Base-by-base conservation (phyloP, 768 basidiomycete species). In the Boletellus ananiceps region DNA sequence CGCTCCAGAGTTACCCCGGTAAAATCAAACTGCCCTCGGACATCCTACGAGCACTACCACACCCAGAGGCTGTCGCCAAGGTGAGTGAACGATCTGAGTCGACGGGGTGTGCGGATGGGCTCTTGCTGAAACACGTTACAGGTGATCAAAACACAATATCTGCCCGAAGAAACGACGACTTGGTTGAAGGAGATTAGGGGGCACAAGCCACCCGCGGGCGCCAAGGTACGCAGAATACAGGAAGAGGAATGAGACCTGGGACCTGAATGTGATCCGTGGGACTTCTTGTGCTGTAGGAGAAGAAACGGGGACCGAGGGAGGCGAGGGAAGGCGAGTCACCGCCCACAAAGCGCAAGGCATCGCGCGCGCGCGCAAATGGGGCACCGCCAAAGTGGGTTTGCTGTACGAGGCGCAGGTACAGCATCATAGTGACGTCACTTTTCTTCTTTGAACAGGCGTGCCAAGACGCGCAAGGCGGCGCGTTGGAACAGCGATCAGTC, bases 1-100 rank as follows among this genome's bases (percentile, higher is more conserved):
- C 75, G 4, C 69, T 97, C 3, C 73, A 82, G 46, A 86, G 82
- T 29, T 88, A 88, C 65, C 92, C 91, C 1, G 88, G 85, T 6
- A 86, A 86, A 61, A 68, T 94, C 38, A 79, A 80, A 55, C 67
- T 97, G 16, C 95, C 93, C 0, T 62, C 74, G 13, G 93, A 96
- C 63, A 89, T 96, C 40, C 77, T 98, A 51, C 78, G 82, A 25
- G 71, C 83, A 2, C 71, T 93, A 40, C 82, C 85, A 1, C 82
- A 69, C 55, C 65, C 77, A 3, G 89, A 88, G 38, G 79, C 79
- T 0, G 79, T 79, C 1, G 81, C 81, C 50, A 75, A 84, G 77
- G 89, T 82, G 39, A 40, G 61, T 45, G 16, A 52, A 8, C n/a
- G 32, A 19, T 18, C 34, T 18, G 9, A 3, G 13, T 11, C 37